phyloP scores from a whole-genome alignment of 805 yeast genomes.

The Henningerozyma blattae region DNA sequence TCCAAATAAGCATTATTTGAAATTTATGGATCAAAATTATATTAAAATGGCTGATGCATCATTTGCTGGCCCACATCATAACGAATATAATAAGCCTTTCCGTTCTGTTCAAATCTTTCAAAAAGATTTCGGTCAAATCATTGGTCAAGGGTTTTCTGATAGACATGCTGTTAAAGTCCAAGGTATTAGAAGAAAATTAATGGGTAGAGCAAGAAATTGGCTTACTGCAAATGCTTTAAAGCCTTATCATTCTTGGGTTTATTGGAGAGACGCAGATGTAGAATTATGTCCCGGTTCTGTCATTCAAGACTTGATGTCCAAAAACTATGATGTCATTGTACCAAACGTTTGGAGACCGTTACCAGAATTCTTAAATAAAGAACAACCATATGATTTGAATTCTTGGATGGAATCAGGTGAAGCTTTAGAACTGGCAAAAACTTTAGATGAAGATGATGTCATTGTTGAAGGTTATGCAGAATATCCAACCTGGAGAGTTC shows the following conservation, averaged over 20 bases:
- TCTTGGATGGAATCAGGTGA: conserved; percentile 83
- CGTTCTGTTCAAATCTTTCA: conserved; percentile 69
- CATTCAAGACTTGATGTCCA: conserved; percentile 86
- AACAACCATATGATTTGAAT: conserved; percentile 75
- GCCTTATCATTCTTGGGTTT: conserved; percentile 92
- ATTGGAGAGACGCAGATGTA: conserved; percentile 98
- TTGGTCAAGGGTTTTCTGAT: conserved; percentile 88
- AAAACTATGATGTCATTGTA: conserved; percentile 81
- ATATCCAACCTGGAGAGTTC: conserved; percentile 97
- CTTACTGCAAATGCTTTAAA: conserved; percentile 70
- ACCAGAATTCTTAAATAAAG: conserved; percentile 77
- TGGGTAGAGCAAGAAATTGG: conserved; percentile 97
- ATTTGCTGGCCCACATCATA: conserved; percentile 55
- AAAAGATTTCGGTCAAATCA: conserved; percentile 76
- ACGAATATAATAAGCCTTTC: conserved; percentile 54
- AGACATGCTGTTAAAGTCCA: conserved; percentile 95
- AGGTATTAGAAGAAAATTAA: conserved; percentile 85
- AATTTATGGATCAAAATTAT: conserved; percentile 59
- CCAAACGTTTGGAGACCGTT: conserved; percentile 91
- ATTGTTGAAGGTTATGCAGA: conserved; percentile 97
- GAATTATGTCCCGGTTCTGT: conserved; percentile 78
- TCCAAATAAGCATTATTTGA: conserved; percentile 48
- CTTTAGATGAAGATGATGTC: conserved; percentile 84
- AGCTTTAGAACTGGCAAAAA: conserved; percentile 63
- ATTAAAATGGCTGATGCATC: conserved; percentile 44